Evolutionary conservation across 148 eudicot genomes (phyloP).

Genomic region (Cornus kousa): DNA sequence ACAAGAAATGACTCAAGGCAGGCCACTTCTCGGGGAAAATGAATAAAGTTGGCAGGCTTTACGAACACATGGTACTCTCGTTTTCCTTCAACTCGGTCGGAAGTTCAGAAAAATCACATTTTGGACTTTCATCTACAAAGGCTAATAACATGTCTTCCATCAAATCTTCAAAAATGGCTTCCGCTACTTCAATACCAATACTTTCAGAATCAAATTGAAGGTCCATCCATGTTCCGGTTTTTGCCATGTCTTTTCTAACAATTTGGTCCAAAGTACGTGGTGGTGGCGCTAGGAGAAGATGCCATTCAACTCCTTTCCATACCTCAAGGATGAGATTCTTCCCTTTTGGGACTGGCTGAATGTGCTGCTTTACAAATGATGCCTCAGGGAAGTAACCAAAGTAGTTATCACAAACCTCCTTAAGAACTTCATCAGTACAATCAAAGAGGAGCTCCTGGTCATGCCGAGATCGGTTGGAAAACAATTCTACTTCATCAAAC

Average conservation of each 20-base stretch:
- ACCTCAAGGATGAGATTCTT: slow-evolving; percentile 60
- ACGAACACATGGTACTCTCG: slow-evolving; percentile 1
- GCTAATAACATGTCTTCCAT: slow-evolving; percentile 46
- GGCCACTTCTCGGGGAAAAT: background rate
- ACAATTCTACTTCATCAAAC: slow-evolving; percentile 77
- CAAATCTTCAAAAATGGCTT: slow-evolving; percentile 60
- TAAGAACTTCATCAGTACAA: slow-evolving; percentile 65
- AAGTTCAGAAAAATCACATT: background rate
- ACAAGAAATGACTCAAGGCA: background rate
- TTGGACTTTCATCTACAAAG: slow-evolving; percentile 18
- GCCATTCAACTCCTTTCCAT: slow-evolving; percentile 70
- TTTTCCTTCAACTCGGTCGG: slow-evolving; percentile 10
- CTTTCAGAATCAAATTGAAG: slow-evolving; percentile 41
- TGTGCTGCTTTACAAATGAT: slow-evolving; percentile 34
- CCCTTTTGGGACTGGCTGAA: slow-evolving; percentile 42
- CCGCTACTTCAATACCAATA: slow-evolving; percentile 51
- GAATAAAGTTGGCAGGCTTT: background rate
- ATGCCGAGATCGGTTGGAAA: slow-evolving; percentile 59
- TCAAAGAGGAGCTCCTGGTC: slow-evolving; percentile 90
- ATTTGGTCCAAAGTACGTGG: slow-evolving; percentile 58
- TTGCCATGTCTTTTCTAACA: slow-evolving; percentile 47
- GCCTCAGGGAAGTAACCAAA: slow-evolving; percentile 44
- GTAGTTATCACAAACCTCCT: slow-evolving; percentile 54
- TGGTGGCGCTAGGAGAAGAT: slow-evolving; percentile 35
- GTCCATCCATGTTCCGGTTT: slow-evolving; percentile 55